These are phyloP conservation scores for Prunus davidiana DNA, from an alignment of 306 rosid species.

Conservation along the genomic window DNA sequence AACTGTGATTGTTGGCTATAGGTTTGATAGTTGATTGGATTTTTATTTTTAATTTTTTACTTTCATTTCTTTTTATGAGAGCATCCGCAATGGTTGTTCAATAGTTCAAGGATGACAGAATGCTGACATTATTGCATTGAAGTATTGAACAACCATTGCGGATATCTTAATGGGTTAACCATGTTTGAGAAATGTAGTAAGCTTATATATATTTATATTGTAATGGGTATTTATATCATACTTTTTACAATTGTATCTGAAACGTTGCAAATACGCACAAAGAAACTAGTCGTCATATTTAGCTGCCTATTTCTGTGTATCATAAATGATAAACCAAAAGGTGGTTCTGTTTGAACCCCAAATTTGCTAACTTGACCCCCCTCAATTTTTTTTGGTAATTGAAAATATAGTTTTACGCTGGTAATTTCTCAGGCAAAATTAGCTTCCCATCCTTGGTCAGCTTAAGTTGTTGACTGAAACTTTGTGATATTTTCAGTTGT, in stretches of 20 bases:
- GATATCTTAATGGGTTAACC: neutral
- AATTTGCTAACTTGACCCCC: too few relatives aligned
- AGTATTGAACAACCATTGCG: too few relatives aligned
- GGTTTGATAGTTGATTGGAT: neutral
- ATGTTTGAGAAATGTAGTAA: neutral
- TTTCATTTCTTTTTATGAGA: neutral
- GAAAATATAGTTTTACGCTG: neutral
- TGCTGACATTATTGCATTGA: too few relatives aligned
- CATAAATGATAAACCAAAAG: neutral
- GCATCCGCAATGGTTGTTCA: too few relatives aligned
- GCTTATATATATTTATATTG: neutral
- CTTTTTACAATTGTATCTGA: neutral
- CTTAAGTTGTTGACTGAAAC: neutral
- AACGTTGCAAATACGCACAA: neutral
- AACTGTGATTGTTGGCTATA: neutral
- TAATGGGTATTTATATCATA: neutral
- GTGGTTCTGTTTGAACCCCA: too few relatives aligned
- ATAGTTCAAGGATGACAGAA: too few relatives aligned
- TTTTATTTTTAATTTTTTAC: too few relatives aligned
- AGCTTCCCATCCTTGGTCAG: neutral
- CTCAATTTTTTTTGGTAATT: neutral
- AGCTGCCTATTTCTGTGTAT: neutral
- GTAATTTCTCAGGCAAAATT: neutral
- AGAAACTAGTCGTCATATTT: neutral
- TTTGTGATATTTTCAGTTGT: neutral